Evolutionary conservation across 306 rosid genomes (phyloP), one percentile per base, ranked within the genome.

Genomic region (Rubus idaeus): DNA sequence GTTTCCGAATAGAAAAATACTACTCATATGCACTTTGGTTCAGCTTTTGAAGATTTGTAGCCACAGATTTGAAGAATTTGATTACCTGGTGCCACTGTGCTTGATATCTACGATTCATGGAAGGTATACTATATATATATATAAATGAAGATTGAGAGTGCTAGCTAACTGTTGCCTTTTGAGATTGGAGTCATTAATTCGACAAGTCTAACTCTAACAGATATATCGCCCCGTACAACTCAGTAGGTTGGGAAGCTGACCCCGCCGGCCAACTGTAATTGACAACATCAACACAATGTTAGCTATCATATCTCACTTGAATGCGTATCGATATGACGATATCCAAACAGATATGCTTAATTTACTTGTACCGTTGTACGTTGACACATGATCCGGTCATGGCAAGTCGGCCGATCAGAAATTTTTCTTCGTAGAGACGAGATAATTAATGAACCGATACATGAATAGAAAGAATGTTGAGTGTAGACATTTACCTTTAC

Each of bases 181-280:
- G 46, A 16, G 68, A 63, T 13, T 4, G 14, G 68, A 14, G 44
- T 35, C 42, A 37, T 30, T 5, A 14, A 35, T 62, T 58, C 23
- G 39, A 58, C 39, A 0, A 60, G 65, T 56, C 40, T 26, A 60
- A 56, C 5, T 60, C 40, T 26, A 23, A 63, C 21, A 14, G 21
- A 35, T 30, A 62, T 63, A 35, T 63, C 23, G 23, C 45, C 68
- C 68, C 78, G 8, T 70, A 26, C 88, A 82, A 82, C 42, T 73
- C 16, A 68, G 80, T 23, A 62, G 72, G 30, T 74, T 47, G 84
- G 91, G 53, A 47, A 84, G 89, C 86, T 86, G 72, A 62, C 64
- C 77, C 26, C 26, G 26, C 26, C 68, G 57, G 75, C 61, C 86
- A 73, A 82, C 87, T 84, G 86, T 83, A 75, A 69, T 74, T 60